Conservation (phyloP, 306 rosid species). For the Ormosia semicastrata region DNA sequence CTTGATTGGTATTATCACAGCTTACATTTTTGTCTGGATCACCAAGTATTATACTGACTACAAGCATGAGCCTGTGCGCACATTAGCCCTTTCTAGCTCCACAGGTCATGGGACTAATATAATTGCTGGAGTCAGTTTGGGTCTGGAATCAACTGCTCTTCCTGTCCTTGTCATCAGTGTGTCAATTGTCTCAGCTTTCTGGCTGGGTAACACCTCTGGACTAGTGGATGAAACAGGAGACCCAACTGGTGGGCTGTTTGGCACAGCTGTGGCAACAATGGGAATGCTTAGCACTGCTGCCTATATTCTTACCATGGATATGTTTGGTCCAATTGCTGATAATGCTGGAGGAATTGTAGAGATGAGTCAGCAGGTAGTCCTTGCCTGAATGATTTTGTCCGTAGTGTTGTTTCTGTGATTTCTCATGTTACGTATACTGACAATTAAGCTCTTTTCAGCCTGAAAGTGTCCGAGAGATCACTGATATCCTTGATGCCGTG, state of each 20-base stretch:
- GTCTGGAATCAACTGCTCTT: conserved; percentile 97
- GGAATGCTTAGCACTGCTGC: conserved; percentile 99
- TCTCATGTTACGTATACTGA: conserved; percentile 3
- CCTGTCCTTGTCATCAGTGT: conserved; percentile 95
- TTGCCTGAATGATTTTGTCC: conserved; percentile 16
- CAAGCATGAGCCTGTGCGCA: conserved; percentile 97
- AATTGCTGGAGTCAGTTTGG: conserved; percentile 98
- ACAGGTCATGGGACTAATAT: conserved; percentile 99
- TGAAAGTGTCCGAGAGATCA: conserved; percentile 97
- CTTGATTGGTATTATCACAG: conserved; percentile 92
- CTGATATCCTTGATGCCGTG: conserved; percentile 95
- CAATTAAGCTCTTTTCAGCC: conserved; percentile 56
- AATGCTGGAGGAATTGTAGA: conserved; percentile 99
- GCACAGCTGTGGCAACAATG: conserved; percentile 99
- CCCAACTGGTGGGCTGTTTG: conserved; percentile 95
- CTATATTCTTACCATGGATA: conserved; percentile 98
- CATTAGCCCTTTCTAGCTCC: conserved; percentile 88
- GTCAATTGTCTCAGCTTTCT: conserved; percentile 84
- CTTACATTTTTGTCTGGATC: conserved; percentile 84
- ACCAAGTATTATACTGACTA: conserved; percentile 95
- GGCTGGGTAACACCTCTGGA: conserved; percentile 91
- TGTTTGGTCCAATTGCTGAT: conserved; percentile 99
- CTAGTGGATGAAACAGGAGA: conserved; percentile 79
- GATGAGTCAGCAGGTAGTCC: conserved; percentile 95
- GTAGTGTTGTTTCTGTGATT: conserved; percentile 20